phyloP scores from a whole-genome alignment of 116 monocot genomes.

The Iris pallida region DNA sequence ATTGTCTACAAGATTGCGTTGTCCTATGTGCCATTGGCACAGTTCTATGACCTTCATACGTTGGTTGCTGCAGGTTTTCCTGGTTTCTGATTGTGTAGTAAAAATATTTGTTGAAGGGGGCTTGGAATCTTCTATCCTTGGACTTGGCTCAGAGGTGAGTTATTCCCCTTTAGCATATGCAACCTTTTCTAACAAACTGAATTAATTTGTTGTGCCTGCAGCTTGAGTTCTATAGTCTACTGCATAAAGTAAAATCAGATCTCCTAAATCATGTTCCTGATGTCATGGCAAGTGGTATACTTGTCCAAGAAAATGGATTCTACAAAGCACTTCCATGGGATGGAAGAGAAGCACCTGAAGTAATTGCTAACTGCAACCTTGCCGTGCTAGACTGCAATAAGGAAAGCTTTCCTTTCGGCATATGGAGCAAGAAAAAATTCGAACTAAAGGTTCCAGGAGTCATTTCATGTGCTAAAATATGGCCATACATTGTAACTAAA shows the following conservation, averaged over 20 bases:
- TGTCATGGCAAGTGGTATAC: conserved; percentile 71
- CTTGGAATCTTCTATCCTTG: conserved; percentile 46
- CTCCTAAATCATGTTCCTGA: conserved; percentile 71
- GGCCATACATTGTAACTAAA: conserved; percentile 75
- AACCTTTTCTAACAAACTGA: conserved; percentile 8
- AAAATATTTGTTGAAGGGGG: conserved; percentile 93
- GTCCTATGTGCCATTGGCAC: neutral
- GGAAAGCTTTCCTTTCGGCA: conserved; percentile 46
- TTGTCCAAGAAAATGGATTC: conserved; percentile 43
- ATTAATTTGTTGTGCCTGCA: conserved; percentile 32
- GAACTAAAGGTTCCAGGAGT: conserved; percentile 22
- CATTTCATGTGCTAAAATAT: conserved; percentile 37
- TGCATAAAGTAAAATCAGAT: conserved; percentile 45
- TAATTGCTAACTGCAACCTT: conserved; percentile 25
- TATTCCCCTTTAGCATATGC: neutral
- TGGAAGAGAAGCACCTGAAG: conserved; percentile 57
- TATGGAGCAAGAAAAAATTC: conserved; percentile 76
- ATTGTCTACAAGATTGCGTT: neutral
- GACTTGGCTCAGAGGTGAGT: conserved; percentile 83
- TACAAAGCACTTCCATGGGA: conserved; percentile 55
- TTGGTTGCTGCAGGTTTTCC: conserved; percentile 61
- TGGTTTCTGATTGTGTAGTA: conserved; percentile 73
- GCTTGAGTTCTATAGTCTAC: conserved; percentile 82
- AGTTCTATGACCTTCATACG: neutral
- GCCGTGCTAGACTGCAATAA: conserved; percentile 4